Evolutionary conservation across 352 stramenopile genomes (phyloP), one percentile per base, ranked within the genome.

Genomic region (Globisporangium alternatum): DNA sequence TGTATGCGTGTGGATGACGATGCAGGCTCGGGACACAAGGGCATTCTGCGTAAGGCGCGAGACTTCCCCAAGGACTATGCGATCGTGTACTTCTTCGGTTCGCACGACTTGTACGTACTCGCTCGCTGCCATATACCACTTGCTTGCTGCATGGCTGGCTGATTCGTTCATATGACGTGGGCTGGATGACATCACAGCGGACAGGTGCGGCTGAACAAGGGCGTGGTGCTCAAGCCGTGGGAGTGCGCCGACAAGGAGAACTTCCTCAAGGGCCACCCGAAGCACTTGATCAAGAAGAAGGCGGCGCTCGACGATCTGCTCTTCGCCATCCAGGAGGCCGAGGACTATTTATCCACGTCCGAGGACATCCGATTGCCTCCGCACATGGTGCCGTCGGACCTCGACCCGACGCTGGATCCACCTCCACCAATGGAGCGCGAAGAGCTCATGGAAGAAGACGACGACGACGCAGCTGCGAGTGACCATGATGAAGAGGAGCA

Each of bases 31-130:
- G 86, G 79, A 21, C 86, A 95, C 60, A 68, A 72, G 45, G 72
- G 69, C 48, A 90, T 93, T 54, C 68, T 91, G 41, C 85, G 81
- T 65, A 91, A 93, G 66, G 81, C 84, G 55, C 72, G 78, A 8
- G 78, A 91, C 64, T 92, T 91, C 64, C 80, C 80, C 2, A 69
- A 79, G 15, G 72, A 93, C 67, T 95, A 77, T 62, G 78, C 75
- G 21, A 60, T 95, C 58, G 86, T 95, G 12, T 95, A 95, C 60
- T 95, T 88, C 72, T 95, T 95, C 60, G 84, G 84, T 56, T 91
- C 80, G 25, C 75, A 91, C 41, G 67, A 90, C 58, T 95, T 95
- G 86, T 95, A 89, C 70, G 81, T 75, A 6, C 2, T 13, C 19
- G 31, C 37, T 28, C 28, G 57, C 39, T 49, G 30, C 3, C 35